Base-by-base conservation (phyloP, 129 eudicot genomes). In the Flaveria trinervia region DNA sequence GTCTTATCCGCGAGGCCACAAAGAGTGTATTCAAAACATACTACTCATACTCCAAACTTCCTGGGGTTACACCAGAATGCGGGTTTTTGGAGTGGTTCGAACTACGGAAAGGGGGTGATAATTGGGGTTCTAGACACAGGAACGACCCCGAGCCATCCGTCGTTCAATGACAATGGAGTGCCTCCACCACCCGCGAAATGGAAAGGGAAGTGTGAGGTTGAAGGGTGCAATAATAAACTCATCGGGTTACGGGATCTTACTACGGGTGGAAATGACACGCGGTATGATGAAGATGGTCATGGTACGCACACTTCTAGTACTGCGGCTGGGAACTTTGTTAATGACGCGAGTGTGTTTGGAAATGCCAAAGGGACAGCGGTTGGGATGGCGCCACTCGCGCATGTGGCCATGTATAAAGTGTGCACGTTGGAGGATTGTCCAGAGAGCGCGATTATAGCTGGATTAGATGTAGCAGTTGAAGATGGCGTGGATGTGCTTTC, bases 111-210 rank as follows among this genome's bases (percentile, higher is more conserved):
- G 18, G 91, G 93, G 2, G 79, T 86, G 0, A 82, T 90, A 16
- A 84, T 90, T 6, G 92, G 96, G 2, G 67, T 90, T 44, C 18
- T 90, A 15, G 96, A 90, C 72, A 49, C 87, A 0, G 93, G 96
- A 55, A 79, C 88, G 16, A 46, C 77, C 7, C 91, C 93, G 0
- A 64, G 50, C 22, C 96, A 90, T 45, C 96, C 96, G 11, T 90
- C 93, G 11, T 90, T 90, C 22, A 71, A 36, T 9, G 93, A 88
- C 64, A 56, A 65, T 0, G 86, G 87, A 11, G 68, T 90, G 85
- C 83, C 88, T 11, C 89, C 93, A 39, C 96, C 96, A 10, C 96
- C 96, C 1, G 79, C 77, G 1, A 88, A 86, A 67, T 90, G 96
- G 96, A 90, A 88, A 60, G 93, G 93, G 13, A 76, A 79, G 72